Conservation (phyloP, 495 filamentous ascomycete genomes). For the Terfezia claveryi region DNA sequence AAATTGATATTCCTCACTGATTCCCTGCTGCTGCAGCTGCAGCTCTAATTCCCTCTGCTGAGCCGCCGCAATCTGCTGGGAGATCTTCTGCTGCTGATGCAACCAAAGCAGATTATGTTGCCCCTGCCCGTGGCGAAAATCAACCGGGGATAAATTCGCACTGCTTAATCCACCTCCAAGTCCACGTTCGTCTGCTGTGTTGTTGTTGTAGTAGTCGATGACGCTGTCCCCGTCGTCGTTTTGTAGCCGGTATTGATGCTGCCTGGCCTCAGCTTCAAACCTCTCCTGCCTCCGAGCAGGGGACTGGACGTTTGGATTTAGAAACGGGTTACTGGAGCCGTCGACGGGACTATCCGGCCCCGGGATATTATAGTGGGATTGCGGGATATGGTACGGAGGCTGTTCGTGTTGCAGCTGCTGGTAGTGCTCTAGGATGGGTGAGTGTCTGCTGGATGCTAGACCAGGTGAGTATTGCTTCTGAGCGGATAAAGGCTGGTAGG, state of each 20-base stretch:
- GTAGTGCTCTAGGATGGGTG: too few species aligned
- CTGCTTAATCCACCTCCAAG: not conserved
- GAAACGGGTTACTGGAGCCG: not conserved
- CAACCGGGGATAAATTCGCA: not conserved
- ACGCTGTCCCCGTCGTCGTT: not conserved
- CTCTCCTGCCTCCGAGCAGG: not conserved
- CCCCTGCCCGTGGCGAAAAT: not conserved
- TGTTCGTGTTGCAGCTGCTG: too few species aligned
- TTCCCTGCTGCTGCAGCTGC: not conserved
- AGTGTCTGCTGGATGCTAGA: too few species aligned
- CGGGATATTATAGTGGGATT: not conserved
- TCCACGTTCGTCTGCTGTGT: not conserved
- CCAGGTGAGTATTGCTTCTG: too few species aligned
- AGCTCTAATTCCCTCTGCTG: not conserved
- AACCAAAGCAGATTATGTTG: not conserved
- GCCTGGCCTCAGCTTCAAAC: not conserved
- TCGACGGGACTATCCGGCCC: not conserved
- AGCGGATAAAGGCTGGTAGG: too few species aligned
- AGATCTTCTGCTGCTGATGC: not conserved
- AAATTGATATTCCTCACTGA: too few species aligned
- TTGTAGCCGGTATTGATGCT: not conserved
- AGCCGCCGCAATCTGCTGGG: not conserved
- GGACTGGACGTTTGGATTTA: not conserved
- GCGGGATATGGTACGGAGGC: too few species aligned
- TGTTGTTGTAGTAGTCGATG: not conserved